Evolutionary conservation across 83 land plant species (phyloP), one percentile per base, ranked within the genome.

Genomic region (Picea abies): DNA sequence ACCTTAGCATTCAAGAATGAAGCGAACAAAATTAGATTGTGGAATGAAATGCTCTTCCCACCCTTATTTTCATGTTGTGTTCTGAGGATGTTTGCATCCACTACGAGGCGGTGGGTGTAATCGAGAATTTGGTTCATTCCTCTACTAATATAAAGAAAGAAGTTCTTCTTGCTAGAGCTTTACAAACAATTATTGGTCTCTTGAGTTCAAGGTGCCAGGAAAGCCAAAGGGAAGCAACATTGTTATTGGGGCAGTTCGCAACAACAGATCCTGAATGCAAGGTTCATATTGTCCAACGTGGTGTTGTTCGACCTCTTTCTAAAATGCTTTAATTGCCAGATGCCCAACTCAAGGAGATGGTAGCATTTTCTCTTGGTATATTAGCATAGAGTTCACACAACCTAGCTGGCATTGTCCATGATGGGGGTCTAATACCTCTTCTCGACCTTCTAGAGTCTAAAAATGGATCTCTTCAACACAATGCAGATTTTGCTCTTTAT

Each of bases 101-200:
- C n/a, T n/a, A n/a, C n/a, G n/a, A n/a, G n/a, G n/a, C n/a, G 99
- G 96, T 98, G 86, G 99, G 99, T 44, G 99, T 96, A 8, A 96
- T 98, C 86, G 99, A 99, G 22, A 96, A 98, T 85, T 88, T 98
- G 76, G 99, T 98, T 6, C 99, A 98, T 83, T 98, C 99, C 62
- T 98, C 99, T 39, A 93, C 93, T 12, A 88, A 91, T 79, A 96
- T 98, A 58, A 98, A 98, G 86, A 96, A 93, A 79, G 96, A 98
- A 79, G 97, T 98, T 80, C 97, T 98, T 65, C 82, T 76, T 60
- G 99, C 97, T 35, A 99, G 99, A 80, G 99, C 99, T 82, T 83
- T 98, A 60, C 99, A 98, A 82, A 99, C 99, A 67, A 99, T 98
- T 26, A 96, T 98, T 84, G 96, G 96, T 35, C 85, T 96, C 37